These are phyloP conservation scores for Coniella lustricola DNA, from an alignment of 2,329 filamentous ascomycete genomes.

Conservation along the genomic window DNA sequence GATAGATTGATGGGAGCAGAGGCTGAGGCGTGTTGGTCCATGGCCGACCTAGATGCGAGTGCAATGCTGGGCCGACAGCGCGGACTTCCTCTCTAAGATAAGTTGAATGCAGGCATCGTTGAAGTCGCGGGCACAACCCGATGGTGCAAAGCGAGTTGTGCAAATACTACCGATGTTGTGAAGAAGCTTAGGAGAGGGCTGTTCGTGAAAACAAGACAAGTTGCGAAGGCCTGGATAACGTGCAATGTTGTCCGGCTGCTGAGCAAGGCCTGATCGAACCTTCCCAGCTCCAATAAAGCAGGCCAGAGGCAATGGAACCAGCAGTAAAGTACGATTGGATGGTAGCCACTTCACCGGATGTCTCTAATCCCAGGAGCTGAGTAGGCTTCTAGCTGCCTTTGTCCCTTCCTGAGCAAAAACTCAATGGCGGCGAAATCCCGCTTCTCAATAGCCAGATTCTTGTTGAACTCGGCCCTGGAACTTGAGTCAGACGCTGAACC, in stretches of 20 bases:
- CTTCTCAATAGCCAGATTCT: conserved; percentile 62
- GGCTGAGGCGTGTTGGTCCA: conserved; percentile 9
- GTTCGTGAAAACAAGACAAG: conserved; percentile 5
- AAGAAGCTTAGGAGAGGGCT: conserved; percentile 1
- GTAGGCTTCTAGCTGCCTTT: conserved; percentile 74
- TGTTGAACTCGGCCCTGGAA: conserved; percentile 66
- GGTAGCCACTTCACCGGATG: conserved; percentile 39
- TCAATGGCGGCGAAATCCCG: conserved; percentile 84
- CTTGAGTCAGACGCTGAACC: conserved; percentile 10
- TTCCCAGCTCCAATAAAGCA: conserved; percentile 18
- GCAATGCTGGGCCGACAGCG: conserved; percentile 30
- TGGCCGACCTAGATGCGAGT: conserved; percentile 20
- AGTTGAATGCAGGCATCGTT: conserved; percentile 37
- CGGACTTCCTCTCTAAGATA: conserved; percentile 37
- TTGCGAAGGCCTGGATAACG: neutral
- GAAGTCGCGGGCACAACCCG: conserved; percentile 30
- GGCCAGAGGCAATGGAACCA: neutral
- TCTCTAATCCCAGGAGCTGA: conserved; percentile 75
- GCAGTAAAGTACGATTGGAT: conserved; percentile 15
- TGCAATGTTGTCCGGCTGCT: neutral
- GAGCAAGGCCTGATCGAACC: conserved; percentile 14
- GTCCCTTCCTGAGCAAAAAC: conserved; percentile 74
- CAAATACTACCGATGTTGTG: conserved; percentile 19
- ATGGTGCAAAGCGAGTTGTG: conserved; percentile 20
- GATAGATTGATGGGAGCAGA: conserved; percentile 17